A percentile compares a stretch with the other conserved stretches of the same genome.
phyloP scores from a whole-genome alignment of 1,139 yeast species.

The Candida sp. region DNA sequence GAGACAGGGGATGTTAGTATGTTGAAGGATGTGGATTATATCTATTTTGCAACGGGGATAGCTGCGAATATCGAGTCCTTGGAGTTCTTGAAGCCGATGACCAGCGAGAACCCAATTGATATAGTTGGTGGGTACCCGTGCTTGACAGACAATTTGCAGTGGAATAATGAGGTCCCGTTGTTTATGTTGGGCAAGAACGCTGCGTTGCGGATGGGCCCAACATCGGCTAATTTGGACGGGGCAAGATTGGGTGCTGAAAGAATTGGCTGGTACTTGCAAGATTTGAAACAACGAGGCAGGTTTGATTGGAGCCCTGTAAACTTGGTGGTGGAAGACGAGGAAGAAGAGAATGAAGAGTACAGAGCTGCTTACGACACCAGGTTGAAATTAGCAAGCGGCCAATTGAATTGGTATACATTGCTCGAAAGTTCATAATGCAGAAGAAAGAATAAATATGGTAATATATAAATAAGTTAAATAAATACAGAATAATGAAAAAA shows the following conservation, averaged over 20 bases:
- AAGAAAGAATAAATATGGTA: slow-evolving; percentile 4
- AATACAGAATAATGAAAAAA: neutral
- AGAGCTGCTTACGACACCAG: slow-evolving; percentile 21
- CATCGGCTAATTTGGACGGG: slow-evolving; percentile 54
- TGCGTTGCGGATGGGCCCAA: slow-evolving; percentile 48
- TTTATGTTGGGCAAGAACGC: slow-evolving; percentile 51
- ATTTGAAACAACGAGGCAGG: slow-evolving; percentile 24
- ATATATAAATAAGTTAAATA: neutral
- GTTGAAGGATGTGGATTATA: slow-evolving; percentile 30
- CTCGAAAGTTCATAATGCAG: slow-evolving; percentile 17
- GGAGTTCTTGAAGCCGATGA: slow-evolving; percentile 30
- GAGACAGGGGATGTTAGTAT: slow-evolving; percentile 8
- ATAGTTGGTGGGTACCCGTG: slow-evolving; percentile 45
- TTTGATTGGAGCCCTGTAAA: slow-evolving; percentile 25
- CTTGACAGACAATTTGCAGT: slow-evolving; percentile 48
- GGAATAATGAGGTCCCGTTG: slow-evolving; percentile 43
- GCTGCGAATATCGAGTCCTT: slow-evolving; percentile 33
- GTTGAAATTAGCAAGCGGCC: slow-evolving; percentile 33
- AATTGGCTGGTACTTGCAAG: slow-evolving; percentile 43
- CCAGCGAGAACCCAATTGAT: slow-evolving; percentile 30
- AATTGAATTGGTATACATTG: slow-evolving; percentile 35
- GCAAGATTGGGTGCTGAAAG: slow-evolving; percentile 53
- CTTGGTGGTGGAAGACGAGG: slow-evolving; percentile 4
- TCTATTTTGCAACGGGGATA: slow-evolving; percentile 50
- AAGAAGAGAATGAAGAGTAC: neutral